These are phyloP conservation scores for Podospora pseudopauciseta DNA, from an alignment of 495 filamentous ascomycete species.

Conservation along the genomic window DNA sequence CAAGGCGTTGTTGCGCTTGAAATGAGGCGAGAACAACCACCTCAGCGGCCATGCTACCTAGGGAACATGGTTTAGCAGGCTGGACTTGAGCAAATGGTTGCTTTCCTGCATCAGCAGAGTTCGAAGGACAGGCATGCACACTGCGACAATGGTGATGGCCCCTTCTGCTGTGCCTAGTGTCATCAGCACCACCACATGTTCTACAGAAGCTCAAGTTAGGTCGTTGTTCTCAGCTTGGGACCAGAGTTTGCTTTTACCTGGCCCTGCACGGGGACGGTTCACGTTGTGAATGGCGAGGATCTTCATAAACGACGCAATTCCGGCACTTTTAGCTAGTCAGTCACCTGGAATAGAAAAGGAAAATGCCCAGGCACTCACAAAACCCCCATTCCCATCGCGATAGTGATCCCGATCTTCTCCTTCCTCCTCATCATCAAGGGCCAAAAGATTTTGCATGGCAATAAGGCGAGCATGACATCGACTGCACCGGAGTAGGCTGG, in stretches of 20 bases:
- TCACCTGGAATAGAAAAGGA: neutral
- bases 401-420: slow-evolving; percentile 33
- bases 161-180: neutral
- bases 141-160: slow-evolving; percentile 1
- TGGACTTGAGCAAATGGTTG: neutral
- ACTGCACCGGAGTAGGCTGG: slow-evolving; percentile 30
- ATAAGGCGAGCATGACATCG: slow-evolving; percentile 30
- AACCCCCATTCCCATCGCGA: slow-evolving; percentile 36
- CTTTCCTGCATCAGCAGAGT: neutral
- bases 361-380: slow-evolving; percentile 21
- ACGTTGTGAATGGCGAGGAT: neutral
- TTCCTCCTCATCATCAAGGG: slow-evolving; percentile 27
- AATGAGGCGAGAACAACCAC: slow-evolving; percentile 1
- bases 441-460: slow-evolving; percentile 33
- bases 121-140: slow-evolving; percentile 3
- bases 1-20: slow-evolving; percentile 43
- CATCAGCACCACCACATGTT: slow-evolving; percentile 3
- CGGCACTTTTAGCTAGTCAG: slow-evolving; percentile 19
- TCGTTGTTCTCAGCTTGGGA: neutral
- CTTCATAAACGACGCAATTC: slow-evolving; percentile 12
- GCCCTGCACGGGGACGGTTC: neutral
- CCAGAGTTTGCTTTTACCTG: neutral
- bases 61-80: neutral
- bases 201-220: neutral
- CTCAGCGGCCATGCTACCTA: neutral